Evolutionary conservation across 257 asterid genomes (phyloP), one percentile per base, ranked within the genome.

Genomic region (Eucommia ulmoides): DNA sequence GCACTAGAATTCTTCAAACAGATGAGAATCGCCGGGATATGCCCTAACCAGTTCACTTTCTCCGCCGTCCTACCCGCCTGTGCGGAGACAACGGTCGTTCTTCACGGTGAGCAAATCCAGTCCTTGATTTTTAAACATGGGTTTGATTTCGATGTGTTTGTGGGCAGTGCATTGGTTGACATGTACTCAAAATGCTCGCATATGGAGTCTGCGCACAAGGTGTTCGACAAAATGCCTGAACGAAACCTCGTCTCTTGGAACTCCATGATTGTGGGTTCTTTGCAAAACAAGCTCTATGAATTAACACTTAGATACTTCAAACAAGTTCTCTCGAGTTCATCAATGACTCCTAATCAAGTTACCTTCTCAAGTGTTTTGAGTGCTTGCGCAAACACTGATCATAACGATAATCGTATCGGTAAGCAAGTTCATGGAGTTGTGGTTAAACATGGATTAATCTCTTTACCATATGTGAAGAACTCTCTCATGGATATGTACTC

Each of bases 201-300:
- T 8, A 51, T 60, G 47, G n/a, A 4, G n/a, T 23, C 22, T 15
- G 82, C 77, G 0, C 41, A 52, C 55, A 49, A 1, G n/a, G 20
- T 70, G 74, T 77, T 77, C 14, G 76, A 65, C 26, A 74, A 74
- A 70, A 77, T 77, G 84, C 74, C 73, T 12, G 74, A 61, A 1
- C 74, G 79, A 45, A 74, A 67, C 44, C 63, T 77, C 24, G 82
- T 71, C 49, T 61, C 76, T 24, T 74, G 77, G 79, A 74, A 74
- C 35, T 50, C 79, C 29, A 48, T 74, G 56, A 68, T 74, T 7
- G 74, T 74, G 17, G 85, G 82, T 21, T 65, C 53, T 57, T 29
- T 65, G 65, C 53, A 50, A 11, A 71, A 70, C 20, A 60, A 55
- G 51, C 20, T 24, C 29, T 71, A 56, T 52, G 26, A 42, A 16